phyloP scores from a whole-genome alignment of 371 early-diverging fungal species.

The Vavraia culicis region DNA sequence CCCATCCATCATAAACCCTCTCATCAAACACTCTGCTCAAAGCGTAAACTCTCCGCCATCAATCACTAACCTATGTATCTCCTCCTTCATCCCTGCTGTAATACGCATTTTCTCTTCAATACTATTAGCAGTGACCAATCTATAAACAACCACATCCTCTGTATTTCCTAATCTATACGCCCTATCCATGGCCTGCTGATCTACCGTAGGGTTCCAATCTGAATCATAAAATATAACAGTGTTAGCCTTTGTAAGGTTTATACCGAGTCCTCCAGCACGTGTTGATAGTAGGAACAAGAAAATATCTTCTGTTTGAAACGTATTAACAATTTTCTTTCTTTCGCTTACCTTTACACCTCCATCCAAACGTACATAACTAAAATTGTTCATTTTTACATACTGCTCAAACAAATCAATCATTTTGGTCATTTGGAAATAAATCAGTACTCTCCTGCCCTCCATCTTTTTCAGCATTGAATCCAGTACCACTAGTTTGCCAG shows the following conservation, averaged over 20 bases:
- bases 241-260: slow-evolving; percentile 44
- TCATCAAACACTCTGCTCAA: too few relatives aligned
- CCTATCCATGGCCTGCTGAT: slow-evolving; percentile 45
- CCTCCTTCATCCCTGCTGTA: slow-evolving; percentile 71
- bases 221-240: slow-evolving; percentile 45
- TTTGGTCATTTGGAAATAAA: slow-evolving; percentile 93
- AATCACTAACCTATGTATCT: slow-evolving; percentile 83
- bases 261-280: slow-evolving; percentile 43
- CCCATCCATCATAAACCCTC: too few relatives aligned
- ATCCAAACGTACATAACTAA: slow-evolving; percentile 63
- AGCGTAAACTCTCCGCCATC: slow-evolving; percentile 52
- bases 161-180: slow-evolving; percentile 44
- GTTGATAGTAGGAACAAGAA: slow-evolving; percentile 86
- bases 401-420: slow-evolving; percentile 82
- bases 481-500: slow-evolving; percentile 70
- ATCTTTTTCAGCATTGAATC: slow-evolving; percentile 64
- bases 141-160: slow-evolving; percentile 43
- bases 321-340: slow-evolving; percentile 56
- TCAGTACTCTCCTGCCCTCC: slow-evolving; percentile 70
- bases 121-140: slow-evolving; percentile 39
- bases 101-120: slow-evolving; percentile 53
- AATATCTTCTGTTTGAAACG: slow-evolving; percentile 46
- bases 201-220: slow-evolving; percentile 45
- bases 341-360: slow-evolving; percentile 77
- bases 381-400: slow-evolving; percentile 37